Evolutionary conservation across 2,329 filamentous ascomycete species (phyloP).

Genomic region (Colletotrichum coccodes): DNA sequence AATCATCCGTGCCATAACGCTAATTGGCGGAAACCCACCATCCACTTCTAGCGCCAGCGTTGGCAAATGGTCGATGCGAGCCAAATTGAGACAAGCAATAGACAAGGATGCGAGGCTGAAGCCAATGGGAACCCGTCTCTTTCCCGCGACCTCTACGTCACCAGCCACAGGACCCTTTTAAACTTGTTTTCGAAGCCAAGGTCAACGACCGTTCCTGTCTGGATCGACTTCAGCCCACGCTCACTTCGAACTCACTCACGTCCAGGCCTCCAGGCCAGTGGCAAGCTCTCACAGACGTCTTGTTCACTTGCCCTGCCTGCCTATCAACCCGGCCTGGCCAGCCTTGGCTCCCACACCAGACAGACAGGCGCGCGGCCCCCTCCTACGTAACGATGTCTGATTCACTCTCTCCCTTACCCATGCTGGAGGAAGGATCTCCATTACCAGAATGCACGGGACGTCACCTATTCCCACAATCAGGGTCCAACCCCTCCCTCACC

Average conservation of each 20-base stretch:
- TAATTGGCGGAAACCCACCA: conserved; percentile 4
- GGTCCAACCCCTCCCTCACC: conserved; percentile 1
- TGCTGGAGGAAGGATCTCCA: not conserved
- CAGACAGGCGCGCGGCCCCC: not conserved
- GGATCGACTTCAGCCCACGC: not conserved
- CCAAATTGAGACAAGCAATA: not conserved
- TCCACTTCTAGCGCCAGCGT: not conserved
- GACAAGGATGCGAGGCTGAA: conserved; percentile 28
- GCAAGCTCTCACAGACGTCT: not conserved
- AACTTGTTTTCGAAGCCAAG: conserved; percentile 21
- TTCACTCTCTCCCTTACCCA: not conserved
- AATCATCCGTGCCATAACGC: conserved; percentile 3
- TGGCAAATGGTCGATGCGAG: not conserved
- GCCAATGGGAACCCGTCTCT: conserved; percentile 15
- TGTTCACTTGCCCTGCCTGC: not conserved
- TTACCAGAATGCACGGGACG: conserved; percentile 20
- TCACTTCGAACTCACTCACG: conserved; percentile 11
- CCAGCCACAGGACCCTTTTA: conserved; percentile 30
- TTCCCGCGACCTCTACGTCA: conserved; percentile 18
- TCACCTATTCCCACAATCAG: conserved; percentile 7
- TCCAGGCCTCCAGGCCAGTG: not conserved
- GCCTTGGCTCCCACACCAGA: not conserved
- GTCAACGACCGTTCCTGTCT: not conserved
- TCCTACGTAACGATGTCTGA: conserved; percentile 12
- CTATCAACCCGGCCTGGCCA: not conserved